Evolutionary conservation across 1,284 basidiomycete genomes (phyloP).

Genomic region (Butyriboletus appendiculatus): DNA sequence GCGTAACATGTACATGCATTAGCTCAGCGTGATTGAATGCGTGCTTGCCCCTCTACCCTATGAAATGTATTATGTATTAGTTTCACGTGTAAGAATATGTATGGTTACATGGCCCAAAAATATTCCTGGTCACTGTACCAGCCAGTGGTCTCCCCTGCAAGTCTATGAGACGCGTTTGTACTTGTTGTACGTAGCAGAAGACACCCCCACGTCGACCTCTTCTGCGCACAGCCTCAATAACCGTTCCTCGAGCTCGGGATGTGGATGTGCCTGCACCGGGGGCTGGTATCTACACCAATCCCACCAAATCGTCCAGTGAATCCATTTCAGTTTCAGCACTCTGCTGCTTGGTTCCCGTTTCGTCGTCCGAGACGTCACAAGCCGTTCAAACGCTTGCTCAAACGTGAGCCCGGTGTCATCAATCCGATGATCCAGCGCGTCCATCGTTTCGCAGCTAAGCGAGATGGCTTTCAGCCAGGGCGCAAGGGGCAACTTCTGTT

Average conservation of each 20-base stretch:
- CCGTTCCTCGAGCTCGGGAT: constrained; percentile 25
- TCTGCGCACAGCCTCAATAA: constrained; percentile 22
- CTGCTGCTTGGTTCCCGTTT: constrained; percentile 23
- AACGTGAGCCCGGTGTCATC: constrained; percentile 30
- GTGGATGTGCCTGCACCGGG: constrained; percentile 23
- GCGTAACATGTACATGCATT: constrained; percentile 9
- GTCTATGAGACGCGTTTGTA: constrained; percentile 31
- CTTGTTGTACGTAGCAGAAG: constrained; percentile 31
- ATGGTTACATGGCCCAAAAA: constrained; percentile 9
- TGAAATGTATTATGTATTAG: constrained; percentile 23
- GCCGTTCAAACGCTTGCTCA: constrained; percentile 25
- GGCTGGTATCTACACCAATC: constrained; percentile 25
- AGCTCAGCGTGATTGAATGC: neutral
- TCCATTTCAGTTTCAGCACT: constrained; percentile 31
- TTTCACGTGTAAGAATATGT: constrained; percentile 21
- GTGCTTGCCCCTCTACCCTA: constrained; percentile 11
- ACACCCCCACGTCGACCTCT: constrained; percentile 33
- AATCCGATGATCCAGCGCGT: constrained; percentile 19
- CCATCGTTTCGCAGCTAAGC: constrained; percentile 31
- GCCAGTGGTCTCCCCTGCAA: constrained; percentile 5
- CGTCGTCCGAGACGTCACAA: constrained; percentile 30
- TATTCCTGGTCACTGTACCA: constrained; percentile 6
- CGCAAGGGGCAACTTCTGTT: constrained; percentile 21
- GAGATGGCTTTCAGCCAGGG: constrained; percentile 33
- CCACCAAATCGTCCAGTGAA: constrained; percentile 35